A percentile compares a stretch with the other conserved stretches of the same genome.
Conservation (phyloP, 2,329 filamentous ascomycete genomes). For the Plectosphaerella plurivora region DNA sequence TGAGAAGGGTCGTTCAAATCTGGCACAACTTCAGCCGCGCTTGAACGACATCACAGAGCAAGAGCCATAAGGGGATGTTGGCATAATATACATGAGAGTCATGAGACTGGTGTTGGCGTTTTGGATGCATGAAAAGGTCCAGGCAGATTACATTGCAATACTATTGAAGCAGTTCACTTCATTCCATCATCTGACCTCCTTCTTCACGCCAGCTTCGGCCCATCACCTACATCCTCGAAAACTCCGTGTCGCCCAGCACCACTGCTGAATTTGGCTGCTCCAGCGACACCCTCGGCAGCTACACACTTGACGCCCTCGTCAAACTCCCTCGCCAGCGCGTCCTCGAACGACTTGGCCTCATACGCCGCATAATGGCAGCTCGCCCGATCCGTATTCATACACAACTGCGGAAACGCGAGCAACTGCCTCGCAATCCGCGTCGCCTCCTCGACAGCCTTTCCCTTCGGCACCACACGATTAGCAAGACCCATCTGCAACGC, state of each 20-base stretch:
- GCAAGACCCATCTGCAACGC: conserved; percentile 47
- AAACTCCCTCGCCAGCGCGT: conserved; percentile 45
- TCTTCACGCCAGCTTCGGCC: too few species aligned
- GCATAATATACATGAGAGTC: not conserved
- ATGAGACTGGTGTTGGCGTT: too few species aligned
- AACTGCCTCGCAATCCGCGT: conserved; percentile 40
- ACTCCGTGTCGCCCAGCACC: conserved; percentile 3
- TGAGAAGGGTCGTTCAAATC: conserved; percentile 33
- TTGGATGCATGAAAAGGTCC: too few species aligned
- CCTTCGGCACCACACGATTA: conserved; percentile 46
- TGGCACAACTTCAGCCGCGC: conserved; percentile 33
- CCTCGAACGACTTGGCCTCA: conserved; percentile 40
- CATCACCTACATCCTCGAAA: not conserved
- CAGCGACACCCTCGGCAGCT: conserved; percentile 31
- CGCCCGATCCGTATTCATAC: conserved; percentile 45
- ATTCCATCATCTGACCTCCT: too few species aligned
- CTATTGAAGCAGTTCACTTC: too few species aligned
- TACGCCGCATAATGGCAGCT: conserved; percentile 46
- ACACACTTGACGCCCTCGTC: conserved; percentile 36
- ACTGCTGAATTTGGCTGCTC: conserved; percentile 2
- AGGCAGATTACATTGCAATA: too few species aligned
- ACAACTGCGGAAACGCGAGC: conserved; percentile 43
- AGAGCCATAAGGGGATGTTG: conserved; percentile 23
- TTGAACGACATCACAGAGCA: conserved; percentile 34
- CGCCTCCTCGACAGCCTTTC: conserved; percentile 43